These are phyloP conservation scores for Fagus crenata DNA, from an alignment of 306 rosid genomes.

Conservation along the genomic window DNA sequence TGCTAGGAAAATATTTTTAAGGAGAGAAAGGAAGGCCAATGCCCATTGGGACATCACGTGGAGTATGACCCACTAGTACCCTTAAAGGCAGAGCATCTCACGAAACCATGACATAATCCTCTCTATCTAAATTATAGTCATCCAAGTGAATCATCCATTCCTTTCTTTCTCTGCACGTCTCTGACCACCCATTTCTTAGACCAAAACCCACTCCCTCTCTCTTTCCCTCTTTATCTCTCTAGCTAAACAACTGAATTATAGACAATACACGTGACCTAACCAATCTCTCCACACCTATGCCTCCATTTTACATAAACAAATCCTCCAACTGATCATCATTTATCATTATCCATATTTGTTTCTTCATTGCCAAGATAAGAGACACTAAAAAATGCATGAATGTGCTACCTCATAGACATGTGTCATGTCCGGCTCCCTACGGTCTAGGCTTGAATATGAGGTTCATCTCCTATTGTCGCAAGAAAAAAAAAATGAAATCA, in stretches of 20 bases:
- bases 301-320: conserved; percentile 50
- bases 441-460: no score
- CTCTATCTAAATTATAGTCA: conserved; percentile 12
- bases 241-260: conserved; percentile 47
- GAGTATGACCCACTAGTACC: conserved; percentile 63
- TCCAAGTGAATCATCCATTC: conserved; percentile 45
- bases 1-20: conserved; percentile 21
- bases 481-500: no score
- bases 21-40: no score
- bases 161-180: conserved; percentile 45
- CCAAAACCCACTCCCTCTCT: background rate
- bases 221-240: conserved; percentile 17
- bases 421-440: no score
- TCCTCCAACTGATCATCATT: conserved; percentile 30
- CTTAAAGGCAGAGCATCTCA: conserved; percentile 52
- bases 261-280: conserved; percentile 84
- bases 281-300: conserved; percentile 53
- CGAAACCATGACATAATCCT: conserved; percentile 38
- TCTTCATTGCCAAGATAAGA: background rate
- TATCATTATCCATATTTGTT: conserved; percentile 6
- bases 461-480: no score
- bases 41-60: conserved; percentile 78
- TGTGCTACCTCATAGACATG: no score
- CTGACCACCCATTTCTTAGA: conserved; percentile 32
- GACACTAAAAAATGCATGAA: background rate